These are phyloP conservation scores for Citrullus mucosospermus DNA, from an alignment of 306 rosid species.

Conservation along the genomic window DNA sequence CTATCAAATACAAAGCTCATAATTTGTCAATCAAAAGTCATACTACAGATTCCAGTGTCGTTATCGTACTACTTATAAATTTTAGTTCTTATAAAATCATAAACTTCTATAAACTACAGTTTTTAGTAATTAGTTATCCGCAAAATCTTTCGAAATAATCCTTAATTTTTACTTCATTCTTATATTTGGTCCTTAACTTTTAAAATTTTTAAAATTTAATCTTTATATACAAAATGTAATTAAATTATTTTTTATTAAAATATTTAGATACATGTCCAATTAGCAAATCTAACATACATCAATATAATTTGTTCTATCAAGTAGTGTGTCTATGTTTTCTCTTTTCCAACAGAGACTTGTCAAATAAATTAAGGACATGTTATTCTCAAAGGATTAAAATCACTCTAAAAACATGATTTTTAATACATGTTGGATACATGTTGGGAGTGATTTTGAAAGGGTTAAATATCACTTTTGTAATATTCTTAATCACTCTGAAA, in stretches of 20 bases:
- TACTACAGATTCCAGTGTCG: conserved; percentile 4
- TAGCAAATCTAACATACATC: neutral
- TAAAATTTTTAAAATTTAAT: too few species aligned
- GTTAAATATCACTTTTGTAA: too few species aligned
- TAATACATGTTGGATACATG: too few species aligned
- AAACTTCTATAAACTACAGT: neutral
- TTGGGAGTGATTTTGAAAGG: too few species aligned
- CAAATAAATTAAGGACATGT: too few species aligned
- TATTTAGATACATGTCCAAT: neutral
- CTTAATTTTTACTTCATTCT: neutral
- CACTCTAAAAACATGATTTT: too few species aligned
- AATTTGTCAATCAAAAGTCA: conserved; percentile 11
- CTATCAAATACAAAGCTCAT: conserved; percentile 10
- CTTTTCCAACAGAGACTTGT: too few species aligned
- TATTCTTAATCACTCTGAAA: too few species aligned
- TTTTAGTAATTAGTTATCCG: neutral
- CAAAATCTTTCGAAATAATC: neutral
- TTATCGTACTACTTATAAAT: conserved; percentile 2
- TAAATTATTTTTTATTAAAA: neutral
- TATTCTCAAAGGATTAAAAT: too few species aligned
- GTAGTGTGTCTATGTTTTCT: too few species aligned
- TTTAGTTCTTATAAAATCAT: neutral
- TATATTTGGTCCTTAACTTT: neutral
- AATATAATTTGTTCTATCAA: neutral
- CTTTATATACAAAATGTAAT: too few species aligned